Evolutionary conservation across 768 basidiomycete species (phyloP).

Genomic region (Panaeolus cyanescens): DNA sequence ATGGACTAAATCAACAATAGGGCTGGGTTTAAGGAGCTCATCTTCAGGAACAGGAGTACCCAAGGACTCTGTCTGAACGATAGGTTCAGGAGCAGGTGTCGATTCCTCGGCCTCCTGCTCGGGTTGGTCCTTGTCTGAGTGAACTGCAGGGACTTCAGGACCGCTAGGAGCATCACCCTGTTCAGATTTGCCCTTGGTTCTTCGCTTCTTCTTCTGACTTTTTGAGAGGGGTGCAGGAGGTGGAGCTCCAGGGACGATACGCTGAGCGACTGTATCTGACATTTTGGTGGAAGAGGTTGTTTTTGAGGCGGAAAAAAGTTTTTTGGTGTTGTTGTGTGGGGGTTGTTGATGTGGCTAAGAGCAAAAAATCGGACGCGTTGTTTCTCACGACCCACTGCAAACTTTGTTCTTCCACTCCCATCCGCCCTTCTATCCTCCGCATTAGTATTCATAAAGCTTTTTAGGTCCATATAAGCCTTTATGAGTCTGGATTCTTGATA

Average conservation of each 20-base stretch:
- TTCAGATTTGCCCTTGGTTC: constrained; percentile 42
- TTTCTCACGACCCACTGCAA: constrained; percentile 29
- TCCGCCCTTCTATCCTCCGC: constrained; percentile 2
- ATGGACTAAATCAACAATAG: constrained; percentile 75
- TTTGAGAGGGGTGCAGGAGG: constrained; percentile 62
- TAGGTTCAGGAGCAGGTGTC: constrained; percentile 45
- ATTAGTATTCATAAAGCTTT: neutral
- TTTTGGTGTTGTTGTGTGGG: constrained; percentile 18
- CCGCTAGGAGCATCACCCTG: constrained; percentile 48
- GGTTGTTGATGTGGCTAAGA: constrained; percentile 20
- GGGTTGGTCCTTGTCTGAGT: constrained; percentile 49
- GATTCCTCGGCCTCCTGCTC: constrained; percentile 46
- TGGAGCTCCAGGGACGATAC: constrained; percentile 79
- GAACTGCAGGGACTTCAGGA: constrained; percentile 46
- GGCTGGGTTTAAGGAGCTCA: constrained; percentile 52
- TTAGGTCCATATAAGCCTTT: neutral
- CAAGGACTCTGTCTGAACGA: constrained; percentile 43
- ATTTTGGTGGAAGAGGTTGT: constrained; percentile 26
- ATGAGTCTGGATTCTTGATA: neutral
- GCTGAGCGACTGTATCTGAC: constrained; percentile 40
- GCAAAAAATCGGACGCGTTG: constrained; percentile 32
- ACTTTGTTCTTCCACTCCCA: neutral
- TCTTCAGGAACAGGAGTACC: constrained; percentile 44
- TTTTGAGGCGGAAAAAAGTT: constrained; percentile 11
- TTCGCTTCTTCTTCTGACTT: constrained; percentile 71